Evolutionary conservation across 2,329 filamentous ascomycete species (phyloP), one percentile per base, ranked within the genome.

Genomic region (Botrytis fragariae): DNA sequence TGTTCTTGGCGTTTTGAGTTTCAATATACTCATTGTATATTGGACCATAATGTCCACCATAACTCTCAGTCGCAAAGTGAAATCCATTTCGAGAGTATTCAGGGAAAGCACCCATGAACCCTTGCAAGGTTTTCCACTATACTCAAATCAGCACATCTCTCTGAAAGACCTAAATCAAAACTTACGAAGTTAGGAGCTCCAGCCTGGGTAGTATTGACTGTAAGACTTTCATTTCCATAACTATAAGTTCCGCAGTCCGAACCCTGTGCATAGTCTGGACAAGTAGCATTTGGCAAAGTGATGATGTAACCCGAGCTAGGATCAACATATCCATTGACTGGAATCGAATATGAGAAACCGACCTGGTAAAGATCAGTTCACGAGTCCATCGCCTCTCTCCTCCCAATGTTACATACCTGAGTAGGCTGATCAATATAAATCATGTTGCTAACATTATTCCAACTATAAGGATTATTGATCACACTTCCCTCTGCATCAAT

Each of bases 41-140:
- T 0, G 88, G 88, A 0, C 83, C 87, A 76, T 88, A 89, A 74
- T 89, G 87, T 0, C 88, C 88, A 2, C 88, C 88, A 73, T 88
- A 89, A 57, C 83, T 86, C 79, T 89, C 87, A 0, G 86, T 87
- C 0, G 87, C 82, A 76, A 89, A 88, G 77, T 86, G 85, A 77
- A 89, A 86, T 0, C 84, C 85, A 61, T 85, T 82, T 32, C 85
- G 81, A 0, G 84, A 81, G 76, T 86, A 86, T 73, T 85, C 78
- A 1, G 84, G 88, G 78, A 90, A 90, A 0, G 85, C 88, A 3
- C 88, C 88, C 85, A 89, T 88, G 80, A 91, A 90, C 1, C 87
- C 88, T 77, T 90, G 88, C 39, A 90, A 78, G 0, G 87, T 88
- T 79, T 86, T 87, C 86, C 87, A 72, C 70, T 72, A 9, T 35